Evolutionary conservation across 768 basidiomycete genomes (phyloP).

Genomic region (Lentinula guzmanii): DNA sequence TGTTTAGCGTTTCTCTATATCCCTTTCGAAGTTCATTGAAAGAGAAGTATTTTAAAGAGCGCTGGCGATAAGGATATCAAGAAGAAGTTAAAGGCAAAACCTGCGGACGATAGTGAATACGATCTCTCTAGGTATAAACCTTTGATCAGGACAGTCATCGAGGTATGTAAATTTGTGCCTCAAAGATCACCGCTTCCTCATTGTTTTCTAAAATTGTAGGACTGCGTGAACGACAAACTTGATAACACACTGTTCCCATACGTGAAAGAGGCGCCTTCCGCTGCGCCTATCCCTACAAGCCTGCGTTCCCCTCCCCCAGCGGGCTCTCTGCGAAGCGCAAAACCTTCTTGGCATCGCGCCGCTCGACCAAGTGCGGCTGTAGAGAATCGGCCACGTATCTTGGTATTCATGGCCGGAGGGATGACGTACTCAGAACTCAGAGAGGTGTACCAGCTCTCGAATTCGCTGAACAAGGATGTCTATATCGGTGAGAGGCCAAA

Average conservation of each 20-base stretch:
- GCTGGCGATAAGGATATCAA: conserved; percentile 73
- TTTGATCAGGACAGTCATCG: conserved; percentile 69
- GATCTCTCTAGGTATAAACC: conserved; percentile 95
- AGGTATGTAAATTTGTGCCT: conserved; percentile 40
- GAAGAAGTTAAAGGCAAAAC: conserved; percentile 78
- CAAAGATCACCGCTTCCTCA: too few species aligned
- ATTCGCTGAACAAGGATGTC: conserved; percentile 76
- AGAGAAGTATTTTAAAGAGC: conserved; percentile 34
- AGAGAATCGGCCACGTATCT: conserved; percentile 66
- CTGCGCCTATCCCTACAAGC: conserved; percentile 37
- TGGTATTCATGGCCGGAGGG: conserved; percentile 92
- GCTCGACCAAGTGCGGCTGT: conserved; percentile 42
- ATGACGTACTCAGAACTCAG: conserved; percentile 96
- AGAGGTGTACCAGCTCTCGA: conserved; percentile 77
- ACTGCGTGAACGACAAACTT: conserved; percentile 73
- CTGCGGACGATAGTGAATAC: conserved; percentile 81
- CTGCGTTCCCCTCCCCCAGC: conserved; percentile 50
- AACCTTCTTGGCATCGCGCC: conserved; percentile 85
- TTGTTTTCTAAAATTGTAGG: conserved; percentile 37
- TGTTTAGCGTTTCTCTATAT: conserved; percentile 15
- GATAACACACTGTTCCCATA: conserved; percentile 84
- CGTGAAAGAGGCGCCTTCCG: conserved; percentile 70
- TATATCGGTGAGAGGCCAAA: conserved; percentile 62
- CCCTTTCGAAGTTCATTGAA: not conserved
- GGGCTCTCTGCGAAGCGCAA: conserved; percentile 81